These are phyloP conservation scores for Entomortierella chlamydospora DNA, from an alignment of 192 early-diverging fungal species.

Conservation along the genomic window DNA sequence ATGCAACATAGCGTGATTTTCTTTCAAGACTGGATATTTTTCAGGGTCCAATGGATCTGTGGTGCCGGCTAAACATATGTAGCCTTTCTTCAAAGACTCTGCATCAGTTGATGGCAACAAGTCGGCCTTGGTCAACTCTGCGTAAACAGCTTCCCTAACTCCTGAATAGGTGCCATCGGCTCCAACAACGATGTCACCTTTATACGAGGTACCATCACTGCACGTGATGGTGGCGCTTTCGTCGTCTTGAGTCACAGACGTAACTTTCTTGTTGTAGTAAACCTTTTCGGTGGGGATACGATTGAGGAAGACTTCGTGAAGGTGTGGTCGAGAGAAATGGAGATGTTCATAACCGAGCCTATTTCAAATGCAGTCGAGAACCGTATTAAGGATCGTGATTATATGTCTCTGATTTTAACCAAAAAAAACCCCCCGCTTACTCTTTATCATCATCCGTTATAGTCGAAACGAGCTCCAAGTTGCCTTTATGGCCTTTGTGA, in stretches of 20 bases:
- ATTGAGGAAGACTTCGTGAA: conserved; percentile 4
- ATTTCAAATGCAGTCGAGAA: neutral
- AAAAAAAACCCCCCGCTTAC: neutral
- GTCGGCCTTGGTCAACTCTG: neutral
- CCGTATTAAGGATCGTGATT: neutral
- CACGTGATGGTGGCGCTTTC: conserved; percentile 6
- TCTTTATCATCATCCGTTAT: neutral
- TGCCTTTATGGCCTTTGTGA: neutral
- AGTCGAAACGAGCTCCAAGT: neutral
- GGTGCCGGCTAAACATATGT: conserved; percentile 15
- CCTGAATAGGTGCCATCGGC: conserved; percentile 17
- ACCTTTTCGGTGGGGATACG: conserved; percentile 8
- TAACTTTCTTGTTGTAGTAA: conserved; percentile 8
- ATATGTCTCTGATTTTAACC: no score
- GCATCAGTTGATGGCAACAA: neutral
- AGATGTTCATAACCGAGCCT: neutral
- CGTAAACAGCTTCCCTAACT: conserved; percentile 5
- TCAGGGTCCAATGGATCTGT: conserved; percentile 12
- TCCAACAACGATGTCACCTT: conserved; percentile 20
- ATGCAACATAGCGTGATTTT: neutral
- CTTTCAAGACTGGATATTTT: neutral
- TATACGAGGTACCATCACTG: conserved; percentile 1
- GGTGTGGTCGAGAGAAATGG: neutral
- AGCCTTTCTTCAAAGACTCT: conserved; percentile 1
- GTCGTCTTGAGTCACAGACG: conserved; percentile 4